Conservation (phyloP, 2,329 filamentous ascomycete genomes). For the Aotearoamyces nothofagi region DNA sequence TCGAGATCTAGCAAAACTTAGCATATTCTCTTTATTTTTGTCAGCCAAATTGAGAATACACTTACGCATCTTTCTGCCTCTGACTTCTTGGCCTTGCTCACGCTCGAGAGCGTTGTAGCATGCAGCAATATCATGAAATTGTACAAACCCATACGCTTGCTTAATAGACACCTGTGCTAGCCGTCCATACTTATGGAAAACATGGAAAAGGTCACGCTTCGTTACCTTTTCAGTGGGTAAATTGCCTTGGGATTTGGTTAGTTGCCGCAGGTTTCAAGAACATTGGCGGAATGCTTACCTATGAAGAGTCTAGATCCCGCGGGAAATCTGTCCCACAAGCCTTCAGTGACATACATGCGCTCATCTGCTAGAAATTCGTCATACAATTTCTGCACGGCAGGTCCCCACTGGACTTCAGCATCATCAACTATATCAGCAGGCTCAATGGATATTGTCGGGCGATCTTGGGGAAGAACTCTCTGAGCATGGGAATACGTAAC, state of each 20-base stretch:
- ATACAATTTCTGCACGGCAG: slow-evolving; percentile 49
- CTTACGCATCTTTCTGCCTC: slow-evolving; percentile 90
- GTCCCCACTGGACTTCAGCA: slow-evolving; percentile 19
- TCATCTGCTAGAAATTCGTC: slow-evolving; percentile 62
- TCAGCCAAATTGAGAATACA: slow-evolving; percentile 9
- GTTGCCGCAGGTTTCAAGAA: slow-evolving; percentile 7
- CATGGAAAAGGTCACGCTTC: slow-evolving; percentile 83
- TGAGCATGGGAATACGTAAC: slow-evolving; percentile 10
- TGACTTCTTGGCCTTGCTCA: slow-evolving; percentile 68
- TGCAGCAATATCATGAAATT: slow-evolving; percentile 66
- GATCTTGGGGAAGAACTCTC: slow-evolving; percentile 9
- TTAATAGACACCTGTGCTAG: slow-evolving; percentile 94
- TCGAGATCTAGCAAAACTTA: slow-evolving; percentile 54
- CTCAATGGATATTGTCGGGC: slow-evolving; percentile 7
- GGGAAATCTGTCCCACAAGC: slow-evolving; percentile 70
- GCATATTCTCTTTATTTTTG: slow-evolving; percentile 7
- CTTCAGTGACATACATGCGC: slow-evolving; percentile 59
- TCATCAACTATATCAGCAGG: slow-evolving; percentile 15
- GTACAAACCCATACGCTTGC: slow-evolving; percentile 91
- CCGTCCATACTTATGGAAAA: slow-evolving; percentile 73
- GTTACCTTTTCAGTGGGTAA: slow-evolving; percentile 85
- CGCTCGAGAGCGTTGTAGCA: slow-evolving; percentile 60
- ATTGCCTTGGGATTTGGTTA: slow-evolving; percentile 50
- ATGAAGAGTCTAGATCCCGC: slow-evolving; percentile 67
- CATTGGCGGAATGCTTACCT: slow-evolving; percentile 33